Conservation (phyloP, 176 grass and related monocot genomes). For the Microstegium vimineum region DNA sequence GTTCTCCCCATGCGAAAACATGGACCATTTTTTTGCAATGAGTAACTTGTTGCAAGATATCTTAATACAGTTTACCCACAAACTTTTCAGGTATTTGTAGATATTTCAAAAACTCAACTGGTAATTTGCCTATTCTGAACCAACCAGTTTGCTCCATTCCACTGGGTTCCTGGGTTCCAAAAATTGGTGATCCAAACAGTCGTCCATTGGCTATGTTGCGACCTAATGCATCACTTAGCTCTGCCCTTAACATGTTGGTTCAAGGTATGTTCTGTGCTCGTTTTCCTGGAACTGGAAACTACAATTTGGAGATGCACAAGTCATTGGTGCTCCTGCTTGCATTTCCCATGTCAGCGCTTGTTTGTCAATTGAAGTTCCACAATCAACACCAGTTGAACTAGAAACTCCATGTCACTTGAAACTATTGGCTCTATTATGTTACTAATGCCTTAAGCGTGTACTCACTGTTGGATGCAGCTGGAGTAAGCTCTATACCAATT, state of each 20-base stretch:
- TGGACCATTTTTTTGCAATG: not conserved
- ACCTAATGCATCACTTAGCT: conserved; percentile 61
- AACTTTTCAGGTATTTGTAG: conserved; percentile 79
- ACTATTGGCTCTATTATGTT: no score
- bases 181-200: conserved; percentile 75
- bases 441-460: not conserved
- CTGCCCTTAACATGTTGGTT: conserved; percentile 80
- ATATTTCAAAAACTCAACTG: conserved; percentile 85
- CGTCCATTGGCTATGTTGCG: conserved; percentile 71
- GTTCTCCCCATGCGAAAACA: not conserved
- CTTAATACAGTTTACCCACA: not conserved
- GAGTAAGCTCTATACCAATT: conserved; percentile 87
- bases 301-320: no score
- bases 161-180: conserved; percentile 91
- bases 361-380: no score
- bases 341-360: no score
- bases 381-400: no score
- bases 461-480: conserved; percentile 52
- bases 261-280: conserved; percentile 57
- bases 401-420: no score
- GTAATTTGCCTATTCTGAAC: conserved; percentile 83
- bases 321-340: no score
- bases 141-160: conserved; percentile 76
- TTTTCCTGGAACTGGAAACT: not conserved
- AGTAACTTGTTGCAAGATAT: not conserved